phyloP scores from a whole-genome alignment of 108 stramenopile species.

The Stephanodiscus triporus region DNA sequence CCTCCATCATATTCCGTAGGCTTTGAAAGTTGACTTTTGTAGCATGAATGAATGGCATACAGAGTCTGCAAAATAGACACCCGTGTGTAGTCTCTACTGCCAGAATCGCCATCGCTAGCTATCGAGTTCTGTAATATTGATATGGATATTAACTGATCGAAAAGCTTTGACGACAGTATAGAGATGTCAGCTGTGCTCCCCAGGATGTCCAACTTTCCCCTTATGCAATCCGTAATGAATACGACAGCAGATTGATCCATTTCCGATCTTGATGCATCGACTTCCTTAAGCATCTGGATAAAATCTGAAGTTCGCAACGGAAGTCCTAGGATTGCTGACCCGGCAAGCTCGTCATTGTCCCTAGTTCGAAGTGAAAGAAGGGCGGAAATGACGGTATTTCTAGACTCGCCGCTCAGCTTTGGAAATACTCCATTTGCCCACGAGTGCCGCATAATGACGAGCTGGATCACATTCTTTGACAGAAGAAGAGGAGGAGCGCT shows the following conservation, averaged over 20 bases:
- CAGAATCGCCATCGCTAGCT: constrained; percentile 30
- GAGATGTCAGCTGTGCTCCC: constrained; percentile 27
- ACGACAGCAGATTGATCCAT: constrained; percentile 51
- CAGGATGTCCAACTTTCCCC: constrained; percentile 45
- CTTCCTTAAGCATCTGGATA: constrained; percentile 39
- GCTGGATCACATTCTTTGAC: constrained; percentile 36
- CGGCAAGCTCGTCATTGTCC: constrained; percentile 43
- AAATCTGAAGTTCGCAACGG: constrained; percentile 64
- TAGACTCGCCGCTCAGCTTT: constrained; percentile 41
- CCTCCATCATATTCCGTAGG: constrained; percentile 10
- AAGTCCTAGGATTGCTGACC: constrained; percentile 57
- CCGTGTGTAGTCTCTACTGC: constrained; percentile 54
- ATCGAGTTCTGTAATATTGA: constrained; percentile 26
- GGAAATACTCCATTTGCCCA: constrained; percentile 74
- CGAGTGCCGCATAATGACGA: constrained; percentile 63
- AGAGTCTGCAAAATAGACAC: constrained; percentile 44
- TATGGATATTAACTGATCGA: constrained; percentile 38
- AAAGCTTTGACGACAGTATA: constrained; percentile 47
- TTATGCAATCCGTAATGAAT: constrained; percentile 61
- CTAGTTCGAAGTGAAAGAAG: constrained; percentile 47
- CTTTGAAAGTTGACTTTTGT: constrained; percentile 35
- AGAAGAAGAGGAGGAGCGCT: constrained; percentile 16
- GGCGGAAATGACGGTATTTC: constrained; percentile 35
- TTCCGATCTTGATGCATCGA: constrained; percentile 31
- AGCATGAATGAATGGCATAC: constrained; percentile 29